Evolutionary conservation across 352 stramenopile genomes (phyloP).

Genomic region (Globisporangium nunn): DNA sequence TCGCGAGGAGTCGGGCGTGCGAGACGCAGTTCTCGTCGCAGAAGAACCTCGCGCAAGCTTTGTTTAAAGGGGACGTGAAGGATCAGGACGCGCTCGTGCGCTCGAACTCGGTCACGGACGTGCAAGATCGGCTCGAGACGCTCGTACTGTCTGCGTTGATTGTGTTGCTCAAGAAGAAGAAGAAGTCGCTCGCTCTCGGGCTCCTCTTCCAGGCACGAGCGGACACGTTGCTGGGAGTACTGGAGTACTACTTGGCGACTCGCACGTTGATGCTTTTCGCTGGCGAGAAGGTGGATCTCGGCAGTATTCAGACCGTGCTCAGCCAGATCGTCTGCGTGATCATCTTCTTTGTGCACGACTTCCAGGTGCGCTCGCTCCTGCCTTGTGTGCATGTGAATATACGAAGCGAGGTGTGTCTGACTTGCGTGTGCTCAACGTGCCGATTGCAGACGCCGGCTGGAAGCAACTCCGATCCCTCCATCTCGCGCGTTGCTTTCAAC

Average conservation of each 20-base stretch:
- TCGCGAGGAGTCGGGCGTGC: slow-evolving; percentile 34
- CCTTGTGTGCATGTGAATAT: background rate
- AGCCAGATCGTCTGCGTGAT: slow-evolving; percentile 22
- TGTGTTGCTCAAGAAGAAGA: background rate
- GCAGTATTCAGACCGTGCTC: slow-evolving; percentile 7
- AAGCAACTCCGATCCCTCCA: background rate
- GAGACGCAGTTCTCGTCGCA: slow-evolving; percentile 28
- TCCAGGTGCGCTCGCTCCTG: slow-evolving; percentile 13
- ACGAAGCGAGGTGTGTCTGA: background rate
- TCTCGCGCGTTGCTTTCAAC: slow-evolving; percentile 7
- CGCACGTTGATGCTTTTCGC: slow-evolving; percentile 7
- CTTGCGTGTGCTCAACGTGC: too few relatives aligned
- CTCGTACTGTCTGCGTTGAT: slow-evolving; percentile 8
- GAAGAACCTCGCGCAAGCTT: slow-evolving; percentile 31
- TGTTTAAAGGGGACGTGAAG: slow-evolving; percentile 11
- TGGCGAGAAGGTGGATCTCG: slow-evolving; percentile 2
- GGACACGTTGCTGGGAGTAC: background rate
- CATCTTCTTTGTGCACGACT: slow-evolving; percentile 26
- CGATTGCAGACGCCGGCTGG: background rate
- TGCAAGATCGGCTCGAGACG: slow-evolving; percentile 4
- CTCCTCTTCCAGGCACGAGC: background rate
- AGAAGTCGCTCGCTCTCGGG: background rate
- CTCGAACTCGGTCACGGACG: background rate
- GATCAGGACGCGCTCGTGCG: background rate
- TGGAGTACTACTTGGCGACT: slow-evolving; percentile 6